A percentile compares a stretch with the other conserved stretches of the same genome.
Conservation (phyloP, 305 asterid species). For the Coffea humblotiana region DNA sequence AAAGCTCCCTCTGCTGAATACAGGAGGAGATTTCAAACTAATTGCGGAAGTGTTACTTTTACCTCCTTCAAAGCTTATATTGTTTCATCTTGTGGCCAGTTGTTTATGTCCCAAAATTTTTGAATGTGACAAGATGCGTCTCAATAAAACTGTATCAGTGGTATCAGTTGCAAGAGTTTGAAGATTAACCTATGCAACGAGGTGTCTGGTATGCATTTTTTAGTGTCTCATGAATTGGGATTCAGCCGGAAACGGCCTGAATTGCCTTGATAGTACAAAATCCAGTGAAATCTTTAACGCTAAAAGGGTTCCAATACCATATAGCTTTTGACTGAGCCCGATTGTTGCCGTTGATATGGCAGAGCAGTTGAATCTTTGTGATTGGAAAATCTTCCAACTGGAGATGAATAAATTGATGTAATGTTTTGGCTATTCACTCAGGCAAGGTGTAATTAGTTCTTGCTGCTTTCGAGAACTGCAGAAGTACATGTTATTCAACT, state of each 20-base stretch:
- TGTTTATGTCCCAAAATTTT: too few relatives aligned
- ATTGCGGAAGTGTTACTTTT: not conserved
- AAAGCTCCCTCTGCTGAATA: not conserved
- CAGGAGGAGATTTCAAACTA: not conserved
- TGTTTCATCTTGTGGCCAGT: not conserved
- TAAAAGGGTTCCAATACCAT: too few relatives aligned
- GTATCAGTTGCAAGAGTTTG: not conserved
- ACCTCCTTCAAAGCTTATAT: not conserved
- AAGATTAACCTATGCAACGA: not conserved
- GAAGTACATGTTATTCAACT: not conserved
- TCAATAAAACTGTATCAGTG: not conserved
- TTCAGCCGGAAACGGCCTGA: too few relatives aligned
- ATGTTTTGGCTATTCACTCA: not conserved
- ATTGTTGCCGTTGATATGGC: not conserved
- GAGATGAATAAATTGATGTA: too few relatives aligned
- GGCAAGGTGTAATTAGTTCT: not conserved
- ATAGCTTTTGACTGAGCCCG: not conserved
- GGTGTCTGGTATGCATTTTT: not conserved
- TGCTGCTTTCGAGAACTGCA: not conserved
- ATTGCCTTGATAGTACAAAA: too few relatives aligned
- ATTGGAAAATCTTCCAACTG: not conserved
- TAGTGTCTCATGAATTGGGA: not conserved
- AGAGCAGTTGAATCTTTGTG: not conserved
- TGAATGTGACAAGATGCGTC: not conserved
- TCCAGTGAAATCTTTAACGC: too few relatives aligned